A percentile compares a stretch with the other conserved stretches of the same genome.
Conservation (phyloP, 2,329 filamentous ascomycete genomes). For the Hypoxylon sp. region DNA sequence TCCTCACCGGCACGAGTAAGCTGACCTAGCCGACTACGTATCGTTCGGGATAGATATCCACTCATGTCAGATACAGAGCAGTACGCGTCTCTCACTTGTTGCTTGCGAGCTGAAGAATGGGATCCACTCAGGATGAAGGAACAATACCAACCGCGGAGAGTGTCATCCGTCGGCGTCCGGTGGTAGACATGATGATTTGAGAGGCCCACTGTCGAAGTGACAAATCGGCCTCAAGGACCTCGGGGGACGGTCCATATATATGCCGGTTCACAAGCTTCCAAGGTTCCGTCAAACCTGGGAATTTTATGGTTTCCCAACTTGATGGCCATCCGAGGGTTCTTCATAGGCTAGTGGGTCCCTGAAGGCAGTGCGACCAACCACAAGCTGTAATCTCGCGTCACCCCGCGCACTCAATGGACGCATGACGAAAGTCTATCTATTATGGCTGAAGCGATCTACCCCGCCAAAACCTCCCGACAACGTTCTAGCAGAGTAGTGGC, state of each 20-base stretch:
- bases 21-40: neutral
- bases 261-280: slow-evolving; percentile 20
- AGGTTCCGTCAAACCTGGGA: neutral
- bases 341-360: slow-evolving; percentile 21
- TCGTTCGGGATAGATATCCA: neutral
- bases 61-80: neutral
- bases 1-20: slow-evolving; percentile 1
- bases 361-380: slow-evolving; percentile 32
- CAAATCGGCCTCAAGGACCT: neutral
- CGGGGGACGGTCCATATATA: slow-evolving; percentile 33
- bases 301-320: neutral
- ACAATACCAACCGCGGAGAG: neutral
- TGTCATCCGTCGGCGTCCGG: slow-evolving; percentile 9
- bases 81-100: neutral
- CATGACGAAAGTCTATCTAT: slow-evolving; percentile 34
- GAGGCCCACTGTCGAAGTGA: neutral
- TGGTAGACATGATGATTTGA: neutral
- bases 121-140: neutral
- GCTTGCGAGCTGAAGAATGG: neutral
- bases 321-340: slow-evolving; percentile 20
- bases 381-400: slow-evolving; percentile 15
- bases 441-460: slow-evolving; percentile 21
- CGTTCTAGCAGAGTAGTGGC: slow-evolving; percentile 4
- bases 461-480: slow-evolving; percentile 36
- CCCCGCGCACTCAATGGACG: slow-evolving; percentile 34